These are phyloP conservation scores for Dalbergia cultrata DNA, from an alignment of 306 rosid species.

Conservation along the genomic window DNA sequence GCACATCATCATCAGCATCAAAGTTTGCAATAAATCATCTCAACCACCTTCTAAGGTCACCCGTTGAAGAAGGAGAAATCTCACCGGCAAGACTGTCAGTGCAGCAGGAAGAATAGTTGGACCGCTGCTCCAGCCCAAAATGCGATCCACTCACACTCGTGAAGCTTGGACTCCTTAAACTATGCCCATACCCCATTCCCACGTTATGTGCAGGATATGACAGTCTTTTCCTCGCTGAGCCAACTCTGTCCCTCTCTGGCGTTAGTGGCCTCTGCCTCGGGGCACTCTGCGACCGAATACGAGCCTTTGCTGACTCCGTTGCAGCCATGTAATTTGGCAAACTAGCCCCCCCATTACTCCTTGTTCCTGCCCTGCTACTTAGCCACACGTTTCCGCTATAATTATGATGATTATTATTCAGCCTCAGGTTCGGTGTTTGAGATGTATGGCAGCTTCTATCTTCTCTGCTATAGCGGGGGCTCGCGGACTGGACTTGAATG, in stretches of 20 bases:
- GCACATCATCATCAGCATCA: not conserved
- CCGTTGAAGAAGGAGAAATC: constrained; percentile 89
- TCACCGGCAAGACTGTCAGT: constrained; percentile 90
- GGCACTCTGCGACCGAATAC: constrained; percentile 92
- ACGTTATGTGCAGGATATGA: constrained; percentile 73
- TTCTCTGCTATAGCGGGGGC: constrained; percentile 80
- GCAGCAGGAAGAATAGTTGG: constrained; percentile 96
- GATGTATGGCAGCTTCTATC: constrained; percentile 72
- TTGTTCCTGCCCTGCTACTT: constrained; percentile 57
- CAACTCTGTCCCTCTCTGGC: constrained; percentile 85
- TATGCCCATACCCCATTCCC: constrained; percentile 67
- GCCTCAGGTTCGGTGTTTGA: constrained; percentile 90
- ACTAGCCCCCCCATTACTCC: constrained; percentile 45
- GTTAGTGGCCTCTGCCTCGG: constrained; percentile 92
- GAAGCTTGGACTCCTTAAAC: constrained; percentile 90
- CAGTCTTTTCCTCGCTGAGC: constrained; percentile 85
- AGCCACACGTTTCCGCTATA: constrained; percentile 64
- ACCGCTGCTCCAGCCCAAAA: constrained; percentile 78
- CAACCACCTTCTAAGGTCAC: constrained; percentile 88
- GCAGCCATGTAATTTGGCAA: constrained; percentile 98
- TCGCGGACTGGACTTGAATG: constrained; percentile 79
- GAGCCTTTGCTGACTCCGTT: constrained; percentile 94
- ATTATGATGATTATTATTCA: constrained; percentile 57
- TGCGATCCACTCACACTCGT: constrained; percentile 74
- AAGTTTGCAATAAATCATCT: constrained; percentile 62